Conservation (phyloP, 148 eudicot genomes). For the Cornus suecica region DNA sequence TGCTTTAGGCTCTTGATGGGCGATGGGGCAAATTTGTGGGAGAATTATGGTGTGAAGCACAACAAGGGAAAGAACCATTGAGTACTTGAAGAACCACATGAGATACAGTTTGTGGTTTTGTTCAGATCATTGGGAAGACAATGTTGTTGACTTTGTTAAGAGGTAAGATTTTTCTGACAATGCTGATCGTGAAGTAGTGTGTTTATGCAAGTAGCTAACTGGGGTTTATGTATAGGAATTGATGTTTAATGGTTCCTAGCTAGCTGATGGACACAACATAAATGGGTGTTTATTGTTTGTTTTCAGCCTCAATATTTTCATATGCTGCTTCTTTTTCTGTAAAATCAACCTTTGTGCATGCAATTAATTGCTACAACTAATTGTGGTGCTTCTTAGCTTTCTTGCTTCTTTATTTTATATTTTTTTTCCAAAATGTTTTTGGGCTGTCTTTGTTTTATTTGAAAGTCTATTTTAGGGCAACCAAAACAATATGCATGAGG, state of each 20-base stretch:
- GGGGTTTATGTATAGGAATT: slow-evolving; percentile 11
- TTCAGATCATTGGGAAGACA: neutral
- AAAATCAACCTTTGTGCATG: neutral
- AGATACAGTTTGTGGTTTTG: too few species aligned
- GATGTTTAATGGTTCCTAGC: neutral
- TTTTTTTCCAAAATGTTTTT: neutral
- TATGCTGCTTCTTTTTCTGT: neutral
- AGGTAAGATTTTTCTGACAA: slow-evolving; percentile 8
- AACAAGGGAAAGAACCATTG: slow-evolving; percentile 32
- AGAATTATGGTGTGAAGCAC: slow-evolving; percentile 47
- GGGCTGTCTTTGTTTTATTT: neutral
- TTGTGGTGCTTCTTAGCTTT: neutral
- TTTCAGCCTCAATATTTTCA: neutral
- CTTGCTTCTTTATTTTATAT: neutral
- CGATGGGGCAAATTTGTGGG: slow-evolving; percentile 48
- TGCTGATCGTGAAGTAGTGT: slow-evolving; percentile 1
- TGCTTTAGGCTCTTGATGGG: slow-evolving; percentile 64
- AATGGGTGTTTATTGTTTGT: too few species aligned
- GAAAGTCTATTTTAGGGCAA: neutral
- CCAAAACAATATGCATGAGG: neutral
- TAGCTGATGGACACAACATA: neutral
- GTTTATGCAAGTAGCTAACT: slow-evolving; percentile 10
- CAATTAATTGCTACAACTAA: neutral
- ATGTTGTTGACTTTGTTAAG: neutral
- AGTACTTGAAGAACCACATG: neutral